Base-by-base conservation (phyloP, 352 stramenopile genomes). In the Ochromonadaceae sp. region DNA sequence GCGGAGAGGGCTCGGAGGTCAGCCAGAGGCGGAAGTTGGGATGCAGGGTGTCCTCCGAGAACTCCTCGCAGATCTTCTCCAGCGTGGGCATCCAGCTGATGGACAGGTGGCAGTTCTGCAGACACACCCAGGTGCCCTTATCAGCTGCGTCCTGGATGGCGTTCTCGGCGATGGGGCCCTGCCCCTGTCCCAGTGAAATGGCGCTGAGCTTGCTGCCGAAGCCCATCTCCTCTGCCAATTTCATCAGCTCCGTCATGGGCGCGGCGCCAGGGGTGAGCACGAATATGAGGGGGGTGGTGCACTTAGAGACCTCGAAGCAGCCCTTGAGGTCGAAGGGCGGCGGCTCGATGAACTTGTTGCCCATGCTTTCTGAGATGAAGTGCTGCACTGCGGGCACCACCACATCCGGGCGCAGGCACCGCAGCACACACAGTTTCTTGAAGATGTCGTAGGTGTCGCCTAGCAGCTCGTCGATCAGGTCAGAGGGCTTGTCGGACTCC, bases 101-200 rank as follows among this genome's bases (percentile, higher is more conserved):
- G 0, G 79, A 90, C 53, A 97, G 74, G 67, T 97, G 90, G 62
- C 87, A 95, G 67, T 97, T 97, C 75, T 96, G 87, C 0, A 97
- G 73, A 67, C 82, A 93, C 15, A 97, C 88, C 89, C 89, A 97
- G 15, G 84, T 88, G 39, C 83, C 89, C n/a, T 84, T 91, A 69
- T 91, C 66, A 40, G 35, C 59, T 56, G 67, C 67, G 28, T 69
- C 70, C 49, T 48, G 55, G 43, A 74, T 76, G 50, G 70, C 71
- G 22, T 65, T 69, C 58, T 76, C 66, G 34, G 48, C 40, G n/a
- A 58, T 65, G 15, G 47, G 58, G 0, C 87, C 89, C 69, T 96
- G 89, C 0, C 88, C 89, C 68, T 96, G 89, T 17, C 89, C 89
- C 7, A 96, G 73, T 22, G 85, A 95, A 50, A 96, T 93, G 0